Conservation (phyloP, 441 rosid species). For the Euphorbia corollata region DNA sequence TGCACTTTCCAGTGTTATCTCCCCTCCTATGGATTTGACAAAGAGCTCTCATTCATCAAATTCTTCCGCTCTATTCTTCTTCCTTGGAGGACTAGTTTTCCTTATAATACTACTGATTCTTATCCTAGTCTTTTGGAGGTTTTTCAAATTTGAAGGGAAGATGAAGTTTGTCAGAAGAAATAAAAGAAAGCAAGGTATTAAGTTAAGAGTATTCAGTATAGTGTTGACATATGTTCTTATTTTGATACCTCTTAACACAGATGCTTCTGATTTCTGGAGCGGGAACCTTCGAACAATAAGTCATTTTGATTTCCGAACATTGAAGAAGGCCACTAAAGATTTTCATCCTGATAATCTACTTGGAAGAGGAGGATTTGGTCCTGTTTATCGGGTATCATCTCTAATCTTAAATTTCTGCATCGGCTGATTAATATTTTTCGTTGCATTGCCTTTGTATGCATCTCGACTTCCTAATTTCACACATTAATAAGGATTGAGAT, state of each 20-base stretch:
- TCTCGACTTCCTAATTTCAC: background rate
- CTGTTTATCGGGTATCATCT: slow-evolving; percentile 23
- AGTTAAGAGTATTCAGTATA: background rate
- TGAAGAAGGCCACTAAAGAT: slow-evolving; percentile 26
- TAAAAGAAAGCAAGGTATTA: slow-evolving; percentile 22
- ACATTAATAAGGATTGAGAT: background rate
- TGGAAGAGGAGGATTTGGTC: slow-evolving; percentile 30
- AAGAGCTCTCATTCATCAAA: slow-evolving; percentile 10
- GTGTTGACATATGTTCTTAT: background rate
- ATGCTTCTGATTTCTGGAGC: slow-evolving; percentile 29
- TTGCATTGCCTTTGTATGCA: background rate
- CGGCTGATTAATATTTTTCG: background rate
- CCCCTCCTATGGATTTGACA: slow-evolving; percentile 6
- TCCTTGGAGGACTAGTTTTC: slow-evolving; percentile 36
- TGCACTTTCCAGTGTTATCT: too few species aligned
- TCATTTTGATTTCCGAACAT: slow-evolving; percentile 23
- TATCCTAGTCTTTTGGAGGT: slow-evolving; percentile 31
- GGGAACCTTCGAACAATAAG: slow-evolving; percentile 37
- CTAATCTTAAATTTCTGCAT: background rate
- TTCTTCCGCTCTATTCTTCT: slow-evolving; percentile 30
- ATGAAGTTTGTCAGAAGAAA: slow-evolving; percentile 16
- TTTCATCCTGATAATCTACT: slow-evolving; percentile 26
- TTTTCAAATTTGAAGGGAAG: slow-evolving; percentile 20
- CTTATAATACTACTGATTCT: slow-evolving; percentile 33
- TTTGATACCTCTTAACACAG: slow-evolving; percentile 18